Evolutionary conservation across 2,329 filamentous ascomycete species (phyloP).

Genomic region (Malbranchea cinnamomea): DNA sequence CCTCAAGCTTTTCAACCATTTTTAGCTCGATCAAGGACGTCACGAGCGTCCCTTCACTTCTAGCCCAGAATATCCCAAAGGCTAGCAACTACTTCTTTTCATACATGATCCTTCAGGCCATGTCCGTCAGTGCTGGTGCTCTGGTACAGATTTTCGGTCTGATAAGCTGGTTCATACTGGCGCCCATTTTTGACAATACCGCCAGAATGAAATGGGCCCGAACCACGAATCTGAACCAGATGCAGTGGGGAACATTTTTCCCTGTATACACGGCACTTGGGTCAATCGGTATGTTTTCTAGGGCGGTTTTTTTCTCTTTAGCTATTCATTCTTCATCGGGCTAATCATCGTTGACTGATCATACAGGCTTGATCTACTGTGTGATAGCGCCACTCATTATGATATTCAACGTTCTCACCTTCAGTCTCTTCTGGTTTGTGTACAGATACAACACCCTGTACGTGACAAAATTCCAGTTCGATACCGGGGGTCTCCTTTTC

Average conservation of each 20-base stretch:
- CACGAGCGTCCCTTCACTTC: constrained; percentile 53
- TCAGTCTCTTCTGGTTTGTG: constrained; percentile 80
- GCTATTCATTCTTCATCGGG: not conserved
- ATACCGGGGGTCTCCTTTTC: constrained; percentile 86
- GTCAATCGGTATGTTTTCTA: constrained; percentile 52
- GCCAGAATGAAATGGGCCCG: constrained; percentile 68
- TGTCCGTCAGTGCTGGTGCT: constrained; percentile 80
- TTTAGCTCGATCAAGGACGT: constrained; percentile 50
- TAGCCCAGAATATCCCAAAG: constrained; percentile 68
- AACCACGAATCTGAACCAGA: constrained; percentile 60
- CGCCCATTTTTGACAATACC: constrained; percentile 70
- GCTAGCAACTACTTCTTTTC: constrained; percentile 96
- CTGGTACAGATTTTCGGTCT: constrained; percentile 71
- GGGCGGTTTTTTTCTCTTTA: too few species aligned
- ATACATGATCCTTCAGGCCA: constrained; percentile 89
- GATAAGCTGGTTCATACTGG: constrained; percentile 65
- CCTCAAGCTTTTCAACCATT: constrained; percentile 55
- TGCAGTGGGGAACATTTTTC: constrained; percentile 89
- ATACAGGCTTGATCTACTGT: constrained; percentile 58
- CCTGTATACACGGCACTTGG: constrained; percentile 95
- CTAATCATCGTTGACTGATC: not conserved
- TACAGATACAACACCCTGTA: constrained; percentile 97
- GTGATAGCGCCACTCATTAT: constrained; percentile 82
- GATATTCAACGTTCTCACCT: constrained; percentile 85
- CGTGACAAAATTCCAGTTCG: constrained; percentile 73